Percentiles rank a stretch among this genome's conserved stretches.
Conservation (phyloP, 148 eudicot genomes). For the Rhododendron vialii region DNA sequence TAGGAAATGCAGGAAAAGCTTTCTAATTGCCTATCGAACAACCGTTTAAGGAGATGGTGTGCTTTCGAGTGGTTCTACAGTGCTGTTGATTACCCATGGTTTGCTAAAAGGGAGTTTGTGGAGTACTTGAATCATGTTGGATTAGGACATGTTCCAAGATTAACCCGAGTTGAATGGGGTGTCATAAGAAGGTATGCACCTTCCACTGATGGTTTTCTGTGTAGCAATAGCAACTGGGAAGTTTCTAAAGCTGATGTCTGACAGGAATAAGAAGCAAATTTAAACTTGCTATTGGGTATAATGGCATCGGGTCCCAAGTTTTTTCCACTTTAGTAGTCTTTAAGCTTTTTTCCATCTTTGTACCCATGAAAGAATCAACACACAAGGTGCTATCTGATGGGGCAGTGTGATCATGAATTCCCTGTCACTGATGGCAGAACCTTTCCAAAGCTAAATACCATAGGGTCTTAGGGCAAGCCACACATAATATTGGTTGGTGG, state of each 20-base stretch:
- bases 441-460: neutral
- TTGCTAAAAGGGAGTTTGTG: slow-evolving; percentile 95
- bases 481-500: neutral
- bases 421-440: neutral
- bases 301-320: neutral
- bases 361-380: neutral
- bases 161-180: slow-evolving; percentile 99
- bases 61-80: slow-evolving; percentile 96
- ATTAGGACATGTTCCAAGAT: slow-evolving; percentile 92
- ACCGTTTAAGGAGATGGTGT: slow-evolving; percentile 73
- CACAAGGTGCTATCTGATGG: neutral
- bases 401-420: neutral
- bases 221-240: slow-evolving; percentile 6
- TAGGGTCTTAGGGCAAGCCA: neutral
- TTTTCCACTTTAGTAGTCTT: neutral
- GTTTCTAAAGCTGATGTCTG: neutral
- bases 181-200: slow-evolving; percentile 87
- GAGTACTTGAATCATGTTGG: slow-evolving; percentile 96
- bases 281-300: neutral
- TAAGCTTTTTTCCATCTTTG: neutral
- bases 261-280: neutral
- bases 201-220: neutral
- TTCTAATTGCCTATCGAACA: slow-evolving; percentile 57
- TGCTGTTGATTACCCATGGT: slow-evolving; percentile 99
- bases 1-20: slow-evolving; percentile 49